Evolutionary conservation across 1,284 basidiomycete genomes (phyloP), one percentile per base, ranked within the genome.

Genomic region (Papiliotrema nemorosa): DNA sequence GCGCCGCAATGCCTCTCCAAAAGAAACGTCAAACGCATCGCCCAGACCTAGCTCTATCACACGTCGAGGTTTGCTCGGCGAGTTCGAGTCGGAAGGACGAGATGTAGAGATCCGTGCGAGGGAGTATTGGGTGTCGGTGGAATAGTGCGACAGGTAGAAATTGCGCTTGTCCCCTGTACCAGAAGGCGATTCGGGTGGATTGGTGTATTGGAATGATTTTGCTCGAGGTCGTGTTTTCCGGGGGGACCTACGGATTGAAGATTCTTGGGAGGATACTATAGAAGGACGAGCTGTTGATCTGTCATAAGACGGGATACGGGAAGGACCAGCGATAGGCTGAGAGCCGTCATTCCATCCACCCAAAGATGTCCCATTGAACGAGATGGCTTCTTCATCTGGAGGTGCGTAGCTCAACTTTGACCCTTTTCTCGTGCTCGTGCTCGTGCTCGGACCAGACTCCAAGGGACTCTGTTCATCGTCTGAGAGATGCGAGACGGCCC

Each of bases 121-220:
- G 2, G 72, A 73, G 49, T 73, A 75, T 51, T 67, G 67, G 33
- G 63, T 54, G 54, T 75, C 73, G n/a, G 65, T 63, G 4, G 73
- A 75, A 44, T 58, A 75, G 47, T 75, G 73, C 1, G 73, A 66
- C 0, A 75, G 58, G 47, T 54, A 66, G 54, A 67, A 70, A 7
- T 48, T 48, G 3, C 26, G 41, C 25, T 29, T 43, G 12, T 43
- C 25, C n/a, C n/a, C n/a, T n/a, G n/a, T n/a, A n/a, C n/a, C n/a
- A 16, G 31, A 33, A 16, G 31, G 10, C 10, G 26, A 16, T n/a
- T 24, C 41, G 14, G 13, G 25, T 14, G 26, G 25, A 14, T 26
- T 31, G 4, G 25, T 26, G 41, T 43, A 43, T 4, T 26, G 26
- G 7, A 43, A 16, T 5, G 41, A 43, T 26, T 43, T 43, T 26